These are phyloP conservation scores for Penicillium sp. DNA, from an alignment of 2,329 filamentous ascomycete genomes.

Conservation along the genomic window DNA sequence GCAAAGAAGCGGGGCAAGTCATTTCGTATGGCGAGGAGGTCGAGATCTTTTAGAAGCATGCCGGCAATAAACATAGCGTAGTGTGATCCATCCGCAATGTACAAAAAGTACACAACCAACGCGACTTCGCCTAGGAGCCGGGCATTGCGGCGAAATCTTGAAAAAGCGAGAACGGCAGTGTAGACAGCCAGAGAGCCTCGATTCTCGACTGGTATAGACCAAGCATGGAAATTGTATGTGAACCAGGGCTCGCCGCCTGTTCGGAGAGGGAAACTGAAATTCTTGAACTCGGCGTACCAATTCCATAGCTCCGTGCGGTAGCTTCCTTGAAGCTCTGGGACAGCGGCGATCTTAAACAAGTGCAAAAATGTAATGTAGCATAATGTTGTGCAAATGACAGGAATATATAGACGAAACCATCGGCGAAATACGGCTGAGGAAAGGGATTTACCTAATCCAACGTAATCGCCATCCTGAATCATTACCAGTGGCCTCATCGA, in stretches of 20 bases:
- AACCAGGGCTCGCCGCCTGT: conserved; percentile 59
- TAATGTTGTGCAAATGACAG: conserved; percentile 57
- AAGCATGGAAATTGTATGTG: conserved; percentile 59
- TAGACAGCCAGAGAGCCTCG: conserved; percentile 65
- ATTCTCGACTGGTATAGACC: conserved; percentile 66
- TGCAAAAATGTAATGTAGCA: conserved; percentile 56
- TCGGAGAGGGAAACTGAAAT: conserved; percentile 67
- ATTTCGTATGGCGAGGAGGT: conserved; percentile 53
- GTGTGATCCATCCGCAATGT: conserved; percentile 65
- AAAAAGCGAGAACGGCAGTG: conserved; percentile 57
- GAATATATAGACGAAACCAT: conserved; percentile 53
- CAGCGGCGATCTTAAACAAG: conserved; percentile 51
- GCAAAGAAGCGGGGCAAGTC: conserved; percentile 54
- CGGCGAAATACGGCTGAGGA: conserved; percentile 53
- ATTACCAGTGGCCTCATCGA: conserved; percentile 48
- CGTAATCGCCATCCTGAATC: conserved; percentile 45
- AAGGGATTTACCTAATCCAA: conserved; percentile 45
- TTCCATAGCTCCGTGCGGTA: conserved; percentile 54
- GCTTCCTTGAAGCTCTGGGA: conserved; percentile 41
- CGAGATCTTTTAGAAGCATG: conserved; percentile 63
- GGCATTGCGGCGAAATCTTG: conserved; percentile 54
- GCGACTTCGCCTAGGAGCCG: conserved; percentile 55
- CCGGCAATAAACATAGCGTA: conserved; percentile 61
- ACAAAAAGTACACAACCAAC: conserved; percentile 65
- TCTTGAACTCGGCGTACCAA: conserved; percentile 60